Base-by-base conservation (phyloP, 2,329 filamentous ascomycete genomes). In the Neocucurbitaria cava region DNA sequence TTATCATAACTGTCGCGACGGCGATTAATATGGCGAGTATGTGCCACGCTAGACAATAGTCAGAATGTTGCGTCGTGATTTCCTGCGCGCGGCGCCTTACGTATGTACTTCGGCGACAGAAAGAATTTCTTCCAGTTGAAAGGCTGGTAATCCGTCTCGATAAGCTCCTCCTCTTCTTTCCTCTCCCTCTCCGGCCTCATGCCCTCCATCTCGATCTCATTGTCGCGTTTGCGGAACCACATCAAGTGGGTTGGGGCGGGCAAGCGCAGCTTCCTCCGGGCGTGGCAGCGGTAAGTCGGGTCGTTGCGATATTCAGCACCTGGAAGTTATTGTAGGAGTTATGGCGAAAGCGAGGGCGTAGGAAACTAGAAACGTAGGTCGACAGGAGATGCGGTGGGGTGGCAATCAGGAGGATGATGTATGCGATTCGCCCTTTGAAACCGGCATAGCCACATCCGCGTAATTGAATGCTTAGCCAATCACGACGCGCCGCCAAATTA, bases 101-200 rank as follows among this genome's bases (percentile, higher is more conserved):
- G 71, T 61, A 74, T 69, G 58, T 74, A 73, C 49, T 73, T 74
- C 21, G 69, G 70, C 10, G 69, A 62, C 2, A 73, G 46, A 36
- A 73, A 70, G 40, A 73, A 54, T 51, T 64, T 71, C 50, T 69
- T 73, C 72, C 72, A 74, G 49, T 73, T 64, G 20, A 73, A 59
- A 10, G 69, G 65, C 35, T 55, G 54, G 52, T 74, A 74, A 38
- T 73, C 66, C 26, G 72, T 74, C 23, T 74, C 68, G 50, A 71
- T 66, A 7, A 62, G 58, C 24, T 66, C 56, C 5, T 56, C 28
- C 5, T 56, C 28, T 11, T 58, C 58, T 40, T 62, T 64, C 51
- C 61, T 63, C 26, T 65, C 56, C 51, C 61, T 63, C 26, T 65
- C 56, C 3, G 46, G 54, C 36, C 56, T 64, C 54, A 70, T 56